phyloP scores from a whole-genome alignment of 139 green algal species.

The Chlamydomonas sphaeroides region DNA sequence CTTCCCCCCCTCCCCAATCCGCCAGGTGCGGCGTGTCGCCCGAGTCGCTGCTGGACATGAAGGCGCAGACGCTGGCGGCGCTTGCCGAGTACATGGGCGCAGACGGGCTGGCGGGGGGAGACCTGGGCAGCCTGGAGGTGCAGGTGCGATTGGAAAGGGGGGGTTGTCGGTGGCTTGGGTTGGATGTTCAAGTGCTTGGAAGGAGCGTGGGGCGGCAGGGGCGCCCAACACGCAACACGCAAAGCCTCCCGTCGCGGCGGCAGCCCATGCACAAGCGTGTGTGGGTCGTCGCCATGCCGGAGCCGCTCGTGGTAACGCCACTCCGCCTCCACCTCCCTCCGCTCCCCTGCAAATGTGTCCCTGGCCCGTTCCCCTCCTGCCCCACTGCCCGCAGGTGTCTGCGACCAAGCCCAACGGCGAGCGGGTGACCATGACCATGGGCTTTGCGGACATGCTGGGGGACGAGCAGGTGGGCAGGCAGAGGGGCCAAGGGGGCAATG shows the following conservation, averaged over 20 bases:
- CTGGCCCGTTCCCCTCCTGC: not conserved
- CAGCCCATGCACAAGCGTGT: no score
- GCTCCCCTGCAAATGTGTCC: no score
- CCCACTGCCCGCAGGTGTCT: not conserved
- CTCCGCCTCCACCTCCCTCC: no score
- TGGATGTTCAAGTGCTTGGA: no score
- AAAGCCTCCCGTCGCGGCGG: not conserved
- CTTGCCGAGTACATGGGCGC: constrained; percentile 41
- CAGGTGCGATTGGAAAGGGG: no score
- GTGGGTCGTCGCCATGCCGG: no score
- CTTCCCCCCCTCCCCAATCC: not conserved
- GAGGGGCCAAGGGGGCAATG: not conserved
- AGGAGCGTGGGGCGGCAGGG: no score
- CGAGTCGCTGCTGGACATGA: constrained; percentile 46
- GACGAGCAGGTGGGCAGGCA: constrained; percentile 38
- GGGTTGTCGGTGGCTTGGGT: no score
- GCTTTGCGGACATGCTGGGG: constrained; percentile 29
- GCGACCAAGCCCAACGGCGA: constrained; percentile 35
- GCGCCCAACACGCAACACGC: no score
- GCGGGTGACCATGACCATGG: constrained; percentile 31
- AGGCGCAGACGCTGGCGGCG: constrained; percentile 40
- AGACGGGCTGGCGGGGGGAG: constrained; percentile 15
- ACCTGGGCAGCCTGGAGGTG: constrained; percentile 50
- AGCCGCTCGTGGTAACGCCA: no score
- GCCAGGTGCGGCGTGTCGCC: constrained; percentile 52